Evolutionary conservation across 2,329 filamentous ascomycete species (phyloP).

Genomic region (Verticillium zaregamsianum): DNA sequence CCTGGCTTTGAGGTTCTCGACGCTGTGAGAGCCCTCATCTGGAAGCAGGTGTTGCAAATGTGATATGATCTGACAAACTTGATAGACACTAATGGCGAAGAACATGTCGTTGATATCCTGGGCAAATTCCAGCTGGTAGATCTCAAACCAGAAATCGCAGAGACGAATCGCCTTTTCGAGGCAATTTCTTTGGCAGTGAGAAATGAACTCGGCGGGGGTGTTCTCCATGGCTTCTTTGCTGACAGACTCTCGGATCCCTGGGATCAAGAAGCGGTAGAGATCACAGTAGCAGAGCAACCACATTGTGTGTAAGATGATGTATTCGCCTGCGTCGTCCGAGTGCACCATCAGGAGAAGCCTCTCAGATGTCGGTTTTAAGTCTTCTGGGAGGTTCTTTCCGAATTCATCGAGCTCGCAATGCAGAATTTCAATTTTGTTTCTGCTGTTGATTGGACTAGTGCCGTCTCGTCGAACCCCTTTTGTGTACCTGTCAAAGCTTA

Average conservation of each 20-base stretch:
- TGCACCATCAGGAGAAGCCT: constrained; percentile 20
- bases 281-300: constrained; percentile 18
- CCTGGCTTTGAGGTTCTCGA: neutral
- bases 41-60: constrained; percentile 5
- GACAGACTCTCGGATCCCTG: constrained; percentile 17
- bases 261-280: constrained; percentile 19
- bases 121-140: neutral
- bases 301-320: constrained; percentile 14
- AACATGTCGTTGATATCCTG: neutral
- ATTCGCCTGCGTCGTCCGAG: constrained; percentile 15
- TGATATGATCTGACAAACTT: constrained; percentile 4
- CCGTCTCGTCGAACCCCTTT: neutral
- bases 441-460: constrained; percentile 13
- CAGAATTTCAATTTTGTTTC: constrained; percentile 7
- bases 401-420: constrained; percentile 16
- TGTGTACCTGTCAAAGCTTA: neutral
- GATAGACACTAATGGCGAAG: constrained; percentile 4
- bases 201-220: constrained; percentile 1
- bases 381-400: constrained; percentile 13
- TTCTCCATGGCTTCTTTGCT: constrained; percentile 2
- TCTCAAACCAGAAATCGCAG: constrained; percentile 6
- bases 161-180: constrained; percentile 7
- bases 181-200: constrained; percentile 7
- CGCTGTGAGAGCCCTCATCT: neutral
- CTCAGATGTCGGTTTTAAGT: constrained; percentile 12